These are phyloP conservation scores for Tolypocladium ovalisporum DNA, from an alignment of 2,329 filamentous ascomycete species.

Conservation along the genomic window DNA sequence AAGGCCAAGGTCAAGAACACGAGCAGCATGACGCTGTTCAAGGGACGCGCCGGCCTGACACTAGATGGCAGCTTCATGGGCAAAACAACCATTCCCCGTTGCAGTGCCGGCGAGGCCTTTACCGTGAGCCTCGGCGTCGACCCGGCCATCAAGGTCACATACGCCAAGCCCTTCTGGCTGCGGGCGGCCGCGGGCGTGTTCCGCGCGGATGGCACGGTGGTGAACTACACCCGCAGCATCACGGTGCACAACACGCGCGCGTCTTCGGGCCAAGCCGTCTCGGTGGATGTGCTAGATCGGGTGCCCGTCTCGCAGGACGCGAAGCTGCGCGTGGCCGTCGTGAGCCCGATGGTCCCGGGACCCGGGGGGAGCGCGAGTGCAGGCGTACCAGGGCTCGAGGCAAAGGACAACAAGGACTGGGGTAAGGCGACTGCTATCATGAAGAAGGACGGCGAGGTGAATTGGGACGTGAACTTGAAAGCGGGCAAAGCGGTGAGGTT, in stretches of 20 bases:
- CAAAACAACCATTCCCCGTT: slow-evolving; percentile 38
- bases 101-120: slow-evolving; percentile 39
- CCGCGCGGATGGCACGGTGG: slow-evolving; percentile 34
- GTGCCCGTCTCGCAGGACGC: slow-evolving; percentile 48
- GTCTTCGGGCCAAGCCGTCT: slow-evolving; percentile 22
- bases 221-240: slow-evolving; percentile 31
- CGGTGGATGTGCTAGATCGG: slow-evolving; percentile 43
- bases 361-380: slow-evolving; percentile 22
- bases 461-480: slow-evolving; percentile 44
- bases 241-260: slow-evolving; percentile 37
- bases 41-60: slow-evolving; percentile 40
- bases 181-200: slow-evolving; percentile 37
- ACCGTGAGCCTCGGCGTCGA: slow-evolving; percentile 44
- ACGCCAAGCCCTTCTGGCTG: slow-evolving; percentile 41
- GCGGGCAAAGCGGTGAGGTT: slow-evolving; percentile 41
- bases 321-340: slow-evolving; percentile 35
- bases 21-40: slow-evolving; percentile 39
- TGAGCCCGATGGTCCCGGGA: slow-evolving; percentile 33
- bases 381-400: slow-evolving; percentile 14
- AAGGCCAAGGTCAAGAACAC: slow-evolving; percentile 40
- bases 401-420: slow-evolving; percentile 26
- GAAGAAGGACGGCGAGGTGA: slow-evolving; percentile 43
- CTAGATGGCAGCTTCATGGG: slow-evolving; percentile 49
- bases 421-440: slow-evolving; percentile 36
- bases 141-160: slow-evolving; percentile 39